phyloP scores from a whole-genome alignment of 2,329 filamentous ascomycete genomes.

The Neurospora sp. region DNA sequence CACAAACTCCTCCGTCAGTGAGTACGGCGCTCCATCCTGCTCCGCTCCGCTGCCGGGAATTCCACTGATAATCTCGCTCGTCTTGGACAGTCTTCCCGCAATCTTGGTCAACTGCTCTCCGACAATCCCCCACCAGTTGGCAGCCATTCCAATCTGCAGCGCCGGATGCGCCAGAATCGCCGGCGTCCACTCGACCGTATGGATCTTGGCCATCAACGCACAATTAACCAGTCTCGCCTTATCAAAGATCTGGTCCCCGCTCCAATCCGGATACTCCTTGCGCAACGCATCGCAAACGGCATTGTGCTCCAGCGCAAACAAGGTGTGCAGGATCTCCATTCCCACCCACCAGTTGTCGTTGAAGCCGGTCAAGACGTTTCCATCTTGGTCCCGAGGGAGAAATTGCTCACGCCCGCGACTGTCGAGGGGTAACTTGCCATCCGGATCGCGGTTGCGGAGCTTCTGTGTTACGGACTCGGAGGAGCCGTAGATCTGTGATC shows the following conservation, averaged over 20 bases:
- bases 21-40: slow-evolving; percentile 11
- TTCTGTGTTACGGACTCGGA: slow-evolving; percentile 25
- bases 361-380: slow-evolving; percentile 31
- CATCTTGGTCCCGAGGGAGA: slow-evolving; percentile 28
- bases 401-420: slow-evolving; percentile 24
- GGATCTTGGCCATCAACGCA: slow-evolving; percentile 39
- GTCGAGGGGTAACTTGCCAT: slow-evolving; percentile 30
- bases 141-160: slow-evolving; percentile 31
- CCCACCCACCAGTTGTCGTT: slow-evolving; percentile 36
- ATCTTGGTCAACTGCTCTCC: slow-evolving; percentile 31
- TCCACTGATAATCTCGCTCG: slow-evolving; percentile 26
- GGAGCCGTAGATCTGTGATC: slow-evolving; percentile 35
- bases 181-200: slow-evolving; percentile 39
- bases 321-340: slow-evolving; percentile 34
- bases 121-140: slow-evolving; percentile 35
- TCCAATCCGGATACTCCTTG: slow-evolving; percentile 26
- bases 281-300: slow-evolving; percentile 30
- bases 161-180: slow-evolving; percentile 34
- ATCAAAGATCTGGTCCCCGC: slow-evolving; percentile 31
- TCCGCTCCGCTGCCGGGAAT: slow-evolving; percentile 14
- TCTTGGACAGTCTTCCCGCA: slow-evolving; percentile 29
- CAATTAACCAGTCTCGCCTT: slow-evolving; percentile 34
- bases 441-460: slow-evolving; percentile 24
- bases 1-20: slow-evolving; percentile 14
- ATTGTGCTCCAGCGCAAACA: slow-evolving; percentile 34